Evolutionary conservation across 805 yeast genomes (phyloP).

Genomic region (Nakazawaea holstii): DNA sequence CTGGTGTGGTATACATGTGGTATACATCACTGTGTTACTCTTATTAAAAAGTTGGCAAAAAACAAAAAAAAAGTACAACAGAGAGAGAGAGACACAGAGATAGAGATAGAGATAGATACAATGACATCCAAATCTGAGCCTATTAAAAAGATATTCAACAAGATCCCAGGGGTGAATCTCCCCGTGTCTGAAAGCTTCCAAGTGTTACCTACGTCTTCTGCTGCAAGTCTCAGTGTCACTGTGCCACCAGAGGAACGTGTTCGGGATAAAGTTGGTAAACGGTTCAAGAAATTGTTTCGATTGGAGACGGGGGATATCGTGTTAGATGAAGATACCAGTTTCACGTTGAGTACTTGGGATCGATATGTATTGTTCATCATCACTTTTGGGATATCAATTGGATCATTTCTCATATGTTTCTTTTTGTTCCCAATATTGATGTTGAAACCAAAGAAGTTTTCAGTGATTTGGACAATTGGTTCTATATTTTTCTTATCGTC

Average conservation of each 20-base stretch:
- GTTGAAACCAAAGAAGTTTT: constrained; percentile 39
- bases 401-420: constrained; percentile 51
- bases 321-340: constrained; percentile 36
- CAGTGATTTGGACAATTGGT: constrained; percentile 42
- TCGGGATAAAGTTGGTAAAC: constrained; percentile 10
- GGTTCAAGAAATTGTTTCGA: constrained; percentile 11
- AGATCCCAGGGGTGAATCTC: constrained; percentile 19
- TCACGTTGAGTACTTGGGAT: constrained; percentile 40
- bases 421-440: constrained; percentile 37
- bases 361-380: constrained; percentile 65
- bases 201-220: constrained; percentile 8
- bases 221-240: constrained; percentile 7
- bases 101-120: too few species aligned
- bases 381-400: constrained; percentile 62
- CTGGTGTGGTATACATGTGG: too few species aligned
- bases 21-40: too few species aligned
- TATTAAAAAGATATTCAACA: constrained; percentile 13
- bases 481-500: constrained; percentile 39
- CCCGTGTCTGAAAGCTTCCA: constrained; percentile 12
- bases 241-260: constrained; percentile 11
- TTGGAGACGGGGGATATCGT: constrained; percentile 13
- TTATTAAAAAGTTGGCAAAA: too few species aligned
- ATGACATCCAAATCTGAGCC: constrained; percentile 12
- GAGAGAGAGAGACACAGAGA: too few species aligned
- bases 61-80: too few species aligned